Evolutionary conservation across 768 basidiomycete genomes (phyloP).

Genomic region (Amanita inopinata): DNA sequence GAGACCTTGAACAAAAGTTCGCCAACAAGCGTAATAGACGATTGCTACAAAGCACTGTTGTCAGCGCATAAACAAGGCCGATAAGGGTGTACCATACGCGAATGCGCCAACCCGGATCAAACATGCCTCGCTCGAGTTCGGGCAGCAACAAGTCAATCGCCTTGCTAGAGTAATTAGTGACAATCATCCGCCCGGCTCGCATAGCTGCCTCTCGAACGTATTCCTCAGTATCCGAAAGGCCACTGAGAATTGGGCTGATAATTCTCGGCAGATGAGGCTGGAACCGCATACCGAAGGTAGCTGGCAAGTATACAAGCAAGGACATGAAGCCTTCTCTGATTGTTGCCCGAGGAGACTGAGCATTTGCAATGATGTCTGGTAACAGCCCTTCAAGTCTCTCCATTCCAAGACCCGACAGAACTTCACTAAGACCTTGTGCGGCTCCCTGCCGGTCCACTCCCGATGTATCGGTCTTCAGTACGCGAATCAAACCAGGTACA

Average conservation of each 20-base stretch:
- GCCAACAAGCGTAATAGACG: constrained; percentile 91
- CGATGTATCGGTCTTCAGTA: constrained; percentile 85
- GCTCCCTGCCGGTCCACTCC: constrained; percentile 98
- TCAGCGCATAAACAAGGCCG: neutral
- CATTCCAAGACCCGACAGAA: constrained; percentile 94
- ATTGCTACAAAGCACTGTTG: constrained; percentile 48
- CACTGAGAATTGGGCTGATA: constrained; percentile 83
- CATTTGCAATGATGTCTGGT: constrained; percentile 89
- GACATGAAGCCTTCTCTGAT: constrained; percentile 99
- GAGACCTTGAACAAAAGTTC: constrained; percentile 95
- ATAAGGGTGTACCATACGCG: constrained; percentile 43
- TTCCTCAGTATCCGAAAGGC: constrained; percentile 88
- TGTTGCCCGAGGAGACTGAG: constrained; percentile 80
- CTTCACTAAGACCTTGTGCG: constrained; percentile 93
- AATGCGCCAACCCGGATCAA: constrained; percentile 92
- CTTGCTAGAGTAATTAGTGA: constrained; percentile 84
- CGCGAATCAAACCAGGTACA: constrained; percentile 79
- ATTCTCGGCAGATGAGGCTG: constrained; percentile 93
- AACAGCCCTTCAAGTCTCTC: constrained; percentile 89
- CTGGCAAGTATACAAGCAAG: constrained; percentile 86
- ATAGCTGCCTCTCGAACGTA: constrained; percentile 96
- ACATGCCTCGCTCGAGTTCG: constrained; percentile 91
- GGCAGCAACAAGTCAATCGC: constrained; percentile 92
- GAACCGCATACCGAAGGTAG: constrained; percentile 95
- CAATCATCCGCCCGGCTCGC: constrained; percentile 97